Evolutionary conservation across 805 yeast genomes (phyloP).

Genomic region (Pichia ethanolica): DNA sequence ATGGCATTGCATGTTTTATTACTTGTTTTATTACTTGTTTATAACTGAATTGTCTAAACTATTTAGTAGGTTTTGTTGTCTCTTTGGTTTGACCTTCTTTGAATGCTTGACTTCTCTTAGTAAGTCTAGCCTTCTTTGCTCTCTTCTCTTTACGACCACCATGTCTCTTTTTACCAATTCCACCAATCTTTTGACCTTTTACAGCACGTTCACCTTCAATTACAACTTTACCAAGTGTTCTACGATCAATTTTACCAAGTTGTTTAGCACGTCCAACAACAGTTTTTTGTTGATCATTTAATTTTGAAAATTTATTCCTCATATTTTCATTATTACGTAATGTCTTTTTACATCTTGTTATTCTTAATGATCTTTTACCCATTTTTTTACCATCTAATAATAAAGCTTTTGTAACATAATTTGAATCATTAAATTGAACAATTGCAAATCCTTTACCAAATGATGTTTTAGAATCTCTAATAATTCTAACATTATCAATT

Average conservation of each 20-base stretch:
- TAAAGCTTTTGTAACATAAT: slow-evolving; percentile 75
- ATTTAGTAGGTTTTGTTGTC: neutral
- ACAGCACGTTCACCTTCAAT: slow-evolving; percentile 75
- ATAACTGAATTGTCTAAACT: neutral
- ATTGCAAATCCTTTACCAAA: slow-evolving; percentile 97
- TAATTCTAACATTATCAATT: slow-evolving; percentile 81
- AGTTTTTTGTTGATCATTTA: slow-evolving; percentile 65
- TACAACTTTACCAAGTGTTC: slow-evolving; percentile 51
- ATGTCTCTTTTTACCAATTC: slow-evolving; percentile 57
- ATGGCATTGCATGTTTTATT: too few relatives aligned
- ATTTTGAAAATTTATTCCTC: slow-evolving; percentile 18
- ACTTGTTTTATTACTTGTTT: neutral
- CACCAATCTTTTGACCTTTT: slow-evolving; percentile 55
- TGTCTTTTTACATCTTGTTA: slow-evolving; percentile 55
- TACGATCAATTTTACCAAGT: slow-evolving; percentile 74
- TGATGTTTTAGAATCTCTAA: slow-evolving; percentile 89
- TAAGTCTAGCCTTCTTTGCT: slow-evolving; percentile 43
- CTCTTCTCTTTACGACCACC: slow-evolving; percentile 49
- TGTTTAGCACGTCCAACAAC: slow-evolving; percentile 73
- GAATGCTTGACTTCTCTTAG: slow-evolving; percentile 39
- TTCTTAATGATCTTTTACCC: slow-evolving; percentile 59
- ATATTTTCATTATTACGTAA: slow-evolving; percentile 21
- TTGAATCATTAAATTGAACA: slow-evolving; percentile 73
- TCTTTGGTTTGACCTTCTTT: slow-evolving; percentile 7
- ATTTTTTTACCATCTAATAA: slow-evolving; percentile 64